phyloP scores from a whole-genome alignment of 2,329 filamentous ascomycete species.

The Dothideomycetes sp. region DNA sequence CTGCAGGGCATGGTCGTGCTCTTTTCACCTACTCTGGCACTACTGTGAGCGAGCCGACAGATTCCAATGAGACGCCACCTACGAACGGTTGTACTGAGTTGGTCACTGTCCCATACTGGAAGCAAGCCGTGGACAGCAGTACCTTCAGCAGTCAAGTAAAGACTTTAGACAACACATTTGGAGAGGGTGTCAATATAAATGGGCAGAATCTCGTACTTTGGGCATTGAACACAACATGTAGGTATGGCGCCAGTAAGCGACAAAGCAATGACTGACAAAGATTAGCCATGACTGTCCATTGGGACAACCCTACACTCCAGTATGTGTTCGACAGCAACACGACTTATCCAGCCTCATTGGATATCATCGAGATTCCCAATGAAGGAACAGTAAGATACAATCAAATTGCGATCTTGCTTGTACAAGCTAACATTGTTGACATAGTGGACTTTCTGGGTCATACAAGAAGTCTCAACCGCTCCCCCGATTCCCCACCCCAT shows the following conservation, averaged over 20 bases:
- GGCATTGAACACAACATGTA: slow-evolving; percentile 12
- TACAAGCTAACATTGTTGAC: too few species aligned
- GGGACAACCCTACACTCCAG: slow-evolving; percentile 33
- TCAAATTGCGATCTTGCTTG: too few species aligned
- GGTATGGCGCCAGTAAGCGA: slow-evolving; percentile 19
- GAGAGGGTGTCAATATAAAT: slow-evolving; percentile 20
- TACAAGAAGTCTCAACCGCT: slow-evolving; percentile 23
- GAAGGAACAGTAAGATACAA: too few species aligned
- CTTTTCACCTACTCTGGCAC: slow-evolving; percentile 25
- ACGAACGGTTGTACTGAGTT: slow-evolving; percentile 20
- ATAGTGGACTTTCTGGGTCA: slow-evolving; percentile 40
- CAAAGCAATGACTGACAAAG: slow-evolving; percentile 28
- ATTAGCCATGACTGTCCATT: slow-evolving; percentile 30
- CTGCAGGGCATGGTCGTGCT: slow-evolving; percentile 22
- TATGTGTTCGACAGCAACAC: slow-evolving; percentile 31
- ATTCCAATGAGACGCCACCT: slow-evolving; percentile 14
- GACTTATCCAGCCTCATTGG: slow-evolving; percentile 26
- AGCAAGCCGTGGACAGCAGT: slow-evolving; percentile 23
- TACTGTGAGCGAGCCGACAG: slow-evolving; percentile 11
- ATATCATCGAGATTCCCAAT: slow-evolving; percentile 29
- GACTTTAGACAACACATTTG: slow-evolving; percentile 14
- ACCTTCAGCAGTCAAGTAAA: slow-evolving; percentile 21
- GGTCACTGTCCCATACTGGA: slow-evolving; percentile 20
- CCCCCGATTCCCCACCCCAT: slow-evolving; percentile 12
- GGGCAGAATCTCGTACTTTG: slow-evolving; percentile 28